phyloP scores from a whole-genome alignment of 2,329 filamentous ascomycete genomes.

The Monosporascus sp. region DNA sequence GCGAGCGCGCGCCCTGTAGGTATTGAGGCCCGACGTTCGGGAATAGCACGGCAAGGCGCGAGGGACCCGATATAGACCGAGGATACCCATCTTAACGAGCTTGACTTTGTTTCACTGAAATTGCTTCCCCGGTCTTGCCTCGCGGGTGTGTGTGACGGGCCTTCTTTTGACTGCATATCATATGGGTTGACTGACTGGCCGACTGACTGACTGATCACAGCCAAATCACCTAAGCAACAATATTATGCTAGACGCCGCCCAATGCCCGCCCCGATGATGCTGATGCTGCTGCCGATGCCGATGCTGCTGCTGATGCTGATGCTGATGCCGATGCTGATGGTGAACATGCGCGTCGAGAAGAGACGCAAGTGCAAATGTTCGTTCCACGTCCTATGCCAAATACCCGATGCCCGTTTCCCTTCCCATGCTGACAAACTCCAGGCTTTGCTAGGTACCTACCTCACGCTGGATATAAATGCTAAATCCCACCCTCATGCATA shows the following conservation, averaged over 20 bases:
- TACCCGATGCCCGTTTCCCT: not conserved
- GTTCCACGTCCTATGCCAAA: not conserved
- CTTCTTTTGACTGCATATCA: too few relatives aligned
- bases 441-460: too few relatives aligned
- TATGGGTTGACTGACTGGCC: too few relatives aligned
- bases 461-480: too few relatives aligned
- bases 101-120: too few relatives aligned
- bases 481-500: too few relatives aligned
- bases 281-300: not conserved
- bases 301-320: not conserved
- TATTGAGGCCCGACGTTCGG: not conserved
- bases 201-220: not conserved
- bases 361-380: not conserved
- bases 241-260: constrained; percentile 14
- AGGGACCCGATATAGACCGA: not conserved
- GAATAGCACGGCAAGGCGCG: not conserved
- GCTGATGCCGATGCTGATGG: not conserved
- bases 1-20: too few relatives aligned
- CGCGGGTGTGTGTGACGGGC: too few relatives aligned
- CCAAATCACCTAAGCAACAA: constrained; percentile 11
- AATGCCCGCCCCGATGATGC: constrained; percentile 5
- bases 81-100: not conserved
- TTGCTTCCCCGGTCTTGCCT: too few relatives aligned
- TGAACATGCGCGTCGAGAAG: not conserved
- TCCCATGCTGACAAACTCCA: too few relatives aligned